Evolutionary conservation across 2,329 filamentous ascomycete species (phyloP).

Genomic region (Raffaelea ambrosiae): DNA sequence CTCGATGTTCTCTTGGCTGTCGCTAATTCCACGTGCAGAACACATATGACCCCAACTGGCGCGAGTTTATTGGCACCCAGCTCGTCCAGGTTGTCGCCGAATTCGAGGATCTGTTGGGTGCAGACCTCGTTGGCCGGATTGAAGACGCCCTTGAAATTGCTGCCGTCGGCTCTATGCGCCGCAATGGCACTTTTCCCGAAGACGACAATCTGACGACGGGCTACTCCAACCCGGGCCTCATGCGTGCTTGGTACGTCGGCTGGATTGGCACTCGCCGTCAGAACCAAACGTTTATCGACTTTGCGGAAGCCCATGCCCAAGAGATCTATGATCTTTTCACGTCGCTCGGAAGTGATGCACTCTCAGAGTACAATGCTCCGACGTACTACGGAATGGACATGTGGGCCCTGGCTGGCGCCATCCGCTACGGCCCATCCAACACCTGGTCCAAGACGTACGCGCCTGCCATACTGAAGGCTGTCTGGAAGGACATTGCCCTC

Average conservation of each 20-base stretch:
- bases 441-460: constrained; percentile 21
- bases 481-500: constrained; percentile 24
- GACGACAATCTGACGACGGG: constrained; percentile 29
- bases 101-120: constrained; percentile 21
- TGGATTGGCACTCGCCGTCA: constrained; percentile 30
- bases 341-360: constrained; percentile 20
- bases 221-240: constrained; percentile 29
- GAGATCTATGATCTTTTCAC: constrained; percentile 22
- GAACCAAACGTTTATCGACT: constrained; percentile 27
- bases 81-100: constrained; percentile 27
- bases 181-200: constrained; percentile 28
- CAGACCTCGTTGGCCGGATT: constrained; percentile 23
- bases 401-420: constrained; percentile 28
- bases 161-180: constrained; percentile 29
- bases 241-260: constrained; percentile 29
- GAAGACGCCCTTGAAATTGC: constrained; percentile 26
- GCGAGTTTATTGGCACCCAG: constrained; percentile 15
- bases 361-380: constrained; percentile 30
- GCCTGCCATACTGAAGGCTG: constrained; percentile 18
- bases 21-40: neutral
- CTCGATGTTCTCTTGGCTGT: no score
- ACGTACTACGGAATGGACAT: constrained; percentile 32
- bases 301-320: constrained; percentile 25
- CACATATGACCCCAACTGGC: neutral
- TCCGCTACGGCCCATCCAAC: constrained; percentile 25